Base-by-base conservation (phyloP, 169 alveolate species). In the Plasmodium falciparum region DNA sequence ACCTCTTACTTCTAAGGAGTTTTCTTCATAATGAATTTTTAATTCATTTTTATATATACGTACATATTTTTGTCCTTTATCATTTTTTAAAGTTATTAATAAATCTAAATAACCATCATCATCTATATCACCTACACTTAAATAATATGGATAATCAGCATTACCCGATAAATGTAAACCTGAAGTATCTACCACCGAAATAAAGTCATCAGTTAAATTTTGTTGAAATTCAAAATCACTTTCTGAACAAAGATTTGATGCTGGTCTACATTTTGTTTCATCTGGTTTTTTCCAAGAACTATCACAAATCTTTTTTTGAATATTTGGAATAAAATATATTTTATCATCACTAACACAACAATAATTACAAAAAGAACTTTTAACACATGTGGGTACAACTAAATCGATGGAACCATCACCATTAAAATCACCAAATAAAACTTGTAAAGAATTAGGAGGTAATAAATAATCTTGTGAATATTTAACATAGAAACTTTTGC, bases 351-450 rank as follows among this genome's bases (percentile, higher is more conserved):
- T 17, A 13, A 61, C 78, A 73, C 92, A 62, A 69, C 94, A 80
- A 26, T 75, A 56, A 24, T 69, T 73, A 73, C 95, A 94, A 17
- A 17, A 24, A 7, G 94, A 76, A 20, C 80, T 69, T 24, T 74
- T 59, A 13, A 72, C 83, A 74, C 97, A 95, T 17, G 92, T 90
- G 0, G 97, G 97, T 0, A 94, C 93, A 39, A 92, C 89, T 12
- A 95, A 33, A 65, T 95, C 97, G 3, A 92, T 93, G 4, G 96
- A 90, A 22, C 97, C 97, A 91, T 95, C 97, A 22, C 92, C 94
- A 71, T 95, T 94, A 65, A 95, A 93, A 74, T 95, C 97, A 4
- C 83, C 92, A 92, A 95, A 94, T 45, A 93, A 54, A 45, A 93
- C 88, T 93, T 94, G 95, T 62, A 92, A 74, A 56, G 93, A 86